Base-by-base conservation (phyloP, 345 rosid species). In the Rubroshorea leprosula region DNA sequence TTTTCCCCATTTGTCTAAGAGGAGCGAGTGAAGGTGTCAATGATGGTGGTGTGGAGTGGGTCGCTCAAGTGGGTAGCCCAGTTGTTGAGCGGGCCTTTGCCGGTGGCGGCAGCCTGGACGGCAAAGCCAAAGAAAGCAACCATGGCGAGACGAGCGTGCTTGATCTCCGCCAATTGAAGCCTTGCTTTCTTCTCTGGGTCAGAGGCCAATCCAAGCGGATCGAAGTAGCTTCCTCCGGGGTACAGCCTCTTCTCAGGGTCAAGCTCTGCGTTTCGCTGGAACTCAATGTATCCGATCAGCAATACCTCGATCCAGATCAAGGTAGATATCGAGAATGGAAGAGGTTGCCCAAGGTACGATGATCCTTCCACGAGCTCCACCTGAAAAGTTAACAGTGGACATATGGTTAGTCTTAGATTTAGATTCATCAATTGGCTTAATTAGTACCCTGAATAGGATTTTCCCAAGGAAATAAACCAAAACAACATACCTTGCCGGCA, bases 51-150 rank as follows among this genome's bases (percentile, higher is more conserved):
- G 78, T 89, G 96, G 1, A 92, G 96, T n/a, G 98, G 98, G 52
- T 92, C 98, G 49, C 96, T 92, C 76, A 92, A 74, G 76, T 92
- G 98, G 56, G 95, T 89, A 18, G 89, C 98, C 96, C 98, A 92
- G 72, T 92, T 92, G 93, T 89, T 89, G 71, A 92, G 96, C 5
- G 98, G 98, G 14, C 85, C 94, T 75, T 89, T 89, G 51, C 96
- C 93, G 0, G 96, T 86, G 1, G 71, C 96, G 3, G 83, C 93
- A 2, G 98, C 98, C 67, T 92, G 98, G 57, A 89, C 98, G 0
- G 89, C 96, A 3, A 92, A 92, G 5, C 98, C 96, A 1, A 92
- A 74, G 78, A 86, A 89, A 5, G 61, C 96, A 14, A 92, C 86
- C 98, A 92, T 86, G 39, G 98, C 98, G 8, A 89, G 89, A 22